Conservation (phyloP, 2,329 filamentous ascomycete genomes). For the Cladosporium cucumerinum region DNA sequence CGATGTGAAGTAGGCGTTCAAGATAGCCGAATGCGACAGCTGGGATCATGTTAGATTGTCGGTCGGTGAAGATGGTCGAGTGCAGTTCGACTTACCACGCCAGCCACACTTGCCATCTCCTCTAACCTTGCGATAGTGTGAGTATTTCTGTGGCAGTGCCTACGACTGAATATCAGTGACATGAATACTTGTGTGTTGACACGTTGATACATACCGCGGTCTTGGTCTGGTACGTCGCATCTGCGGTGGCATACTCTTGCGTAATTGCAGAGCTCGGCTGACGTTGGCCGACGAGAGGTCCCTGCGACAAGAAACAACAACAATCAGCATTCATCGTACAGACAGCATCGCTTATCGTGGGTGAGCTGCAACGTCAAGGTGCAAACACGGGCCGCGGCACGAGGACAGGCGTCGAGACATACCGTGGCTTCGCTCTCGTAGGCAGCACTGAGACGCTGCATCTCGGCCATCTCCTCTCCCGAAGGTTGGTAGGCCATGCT, state of each 20-base stretch:
- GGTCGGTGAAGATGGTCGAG: slow-evolving; percentile 20
- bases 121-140: slow-evolving; percentile 80
- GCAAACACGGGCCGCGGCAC: slow-evolving; percentile 28
- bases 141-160: slow-evolving; percentile 79
- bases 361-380: not conserved
- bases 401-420: slow-evolving; percentile 16
- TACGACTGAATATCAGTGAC: slow-evolving; percentile 36
- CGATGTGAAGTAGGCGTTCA: slow-evolving; percentile 71
- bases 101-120: slow-evolving; percentile 97
- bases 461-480: slow-evolving; percentile 57
- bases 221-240: slow-evolving; percentile 80
- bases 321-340: slow-evolving; percentile 21
- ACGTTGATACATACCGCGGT: slow-evolving; percentile 64
- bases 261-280: slow-evolving; percentile 73
- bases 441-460: slow-evolving; percentile 60
- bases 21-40: slow-evolving; percentile 93
- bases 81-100: slow-evolving; percentile 70
- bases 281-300: slow-evolving; percentile 76
- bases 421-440: slow-evolving; percentile 59
- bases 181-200: not conserved
- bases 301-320: slow-evolving; percentile 51
- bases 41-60: slow-evolving; percentile 44
- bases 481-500: slow-evolving; percentile 38
- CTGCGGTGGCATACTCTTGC: slow-evolving; percentile 82
- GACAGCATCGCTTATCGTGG: not conserved